These are phyloP conservation scores for Dichotomocladium elegans DNA, from an alignment of 371 early-diverging fungal genomes.

Conservation along the genomic window DNA sequence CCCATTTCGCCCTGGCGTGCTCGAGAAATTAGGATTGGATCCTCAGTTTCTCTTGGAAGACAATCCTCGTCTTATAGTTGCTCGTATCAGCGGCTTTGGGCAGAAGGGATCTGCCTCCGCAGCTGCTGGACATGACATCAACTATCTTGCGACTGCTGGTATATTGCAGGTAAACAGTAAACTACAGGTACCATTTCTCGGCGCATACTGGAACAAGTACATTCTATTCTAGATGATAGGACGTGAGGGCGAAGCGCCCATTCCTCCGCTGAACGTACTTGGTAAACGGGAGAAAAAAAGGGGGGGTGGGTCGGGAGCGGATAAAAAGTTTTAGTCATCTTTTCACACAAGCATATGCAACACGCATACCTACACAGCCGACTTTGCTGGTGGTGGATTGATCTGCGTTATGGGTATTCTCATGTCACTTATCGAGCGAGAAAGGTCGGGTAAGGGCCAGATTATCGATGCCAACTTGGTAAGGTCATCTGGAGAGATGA, in stretches of 20 bases:
- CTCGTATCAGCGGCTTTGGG: slow-evolving; percentile 71
- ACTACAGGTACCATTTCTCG: neutral
- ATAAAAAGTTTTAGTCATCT: neutral
- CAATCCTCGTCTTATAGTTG: slow-evolving; percentile 64
- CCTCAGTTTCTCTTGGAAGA: slow-evolving; percentile 53
- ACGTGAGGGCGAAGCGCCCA: slow-evolving; percentile 54
- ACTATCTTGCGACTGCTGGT: slow-evolving; percentile 70
- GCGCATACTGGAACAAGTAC: neutral
- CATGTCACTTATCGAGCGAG: slow-evolving; percentile 63
- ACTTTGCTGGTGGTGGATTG: slow-evolving; percentile 76
- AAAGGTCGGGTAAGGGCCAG: slow-evolving; percentile 63
- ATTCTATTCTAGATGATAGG: slow-evolving; percentile 47
- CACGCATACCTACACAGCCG: slow-evolving; percentile 29
- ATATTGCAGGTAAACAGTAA: slow-evolving; percentile 49
- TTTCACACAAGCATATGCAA: slow-evolving; percentile 8
- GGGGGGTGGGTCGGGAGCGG: neutral
- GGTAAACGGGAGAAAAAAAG: slow-evolving; percentile 19
- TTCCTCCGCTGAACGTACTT: slow-evolving; percentile 63
- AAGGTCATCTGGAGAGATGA: slow-evolving; percentile 6
- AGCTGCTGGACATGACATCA: slow-evolving; percentile 78
- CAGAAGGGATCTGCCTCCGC: slow-evolving; percentile 54
- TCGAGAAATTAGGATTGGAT: slow-evolving; percentile 69
- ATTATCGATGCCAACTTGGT: slow-evolving; percentile 72
- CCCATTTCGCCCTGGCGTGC: slow-evolving; percentile 75
- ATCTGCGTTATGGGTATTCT: slow-evolving; percentile 70